Evolutionary conservation across 148 eudicot genomes (phyloP).

Genomic region (Linanthus parryae): DNA sequence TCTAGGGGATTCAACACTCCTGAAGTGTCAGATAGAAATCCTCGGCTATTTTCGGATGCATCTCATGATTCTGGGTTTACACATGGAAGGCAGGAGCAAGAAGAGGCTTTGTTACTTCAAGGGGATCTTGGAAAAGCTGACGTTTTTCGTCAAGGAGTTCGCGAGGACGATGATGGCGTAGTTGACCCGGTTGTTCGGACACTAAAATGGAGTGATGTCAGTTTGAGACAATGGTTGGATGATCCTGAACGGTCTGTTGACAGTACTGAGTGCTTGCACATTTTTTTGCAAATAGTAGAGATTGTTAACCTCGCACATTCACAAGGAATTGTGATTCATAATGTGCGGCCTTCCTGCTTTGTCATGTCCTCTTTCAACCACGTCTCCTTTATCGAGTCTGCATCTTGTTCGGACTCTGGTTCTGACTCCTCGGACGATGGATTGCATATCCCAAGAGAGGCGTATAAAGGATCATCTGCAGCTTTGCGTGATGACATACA

Average conservation of each 20-base stretch:
- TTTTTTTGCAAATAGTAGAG: conserved; percentile 79
- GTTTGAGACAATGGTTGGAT: conserved; percentile 90
- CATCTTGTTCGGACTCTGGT: conserved; percentile 82
- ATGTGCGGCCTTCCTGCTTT: conserved; percentile 88
- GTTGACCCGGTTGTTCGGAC: conserved; percentile 35
- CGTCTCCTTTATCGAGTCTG: conserved; percentile 92
- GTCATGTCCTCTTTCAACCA: conserved; percentile 83
- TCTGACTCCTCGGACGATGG: conserved; percentile 80
- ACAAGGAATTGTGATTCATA: conserved; percentile 73
- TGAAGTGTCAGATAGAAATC: conserved; percentile 45
- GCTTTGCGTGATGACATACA: conserved; percentile 16
- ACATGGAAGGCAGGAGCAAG: conserved; percentile 30
- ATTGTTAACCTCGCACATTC: conserved; percentile 77
- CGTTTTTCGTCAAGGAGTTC: conserved; percentile 21
- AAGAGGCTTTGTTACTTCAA: conserved; percentile 25
- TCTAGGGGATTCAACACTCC: conserved; percentile 62
- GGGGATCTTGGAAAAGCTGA: conserved; percentile 28
- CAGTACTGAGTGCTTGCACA: conserved; percentile 70
- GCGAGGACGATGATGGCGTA: conserved; percentile 36
- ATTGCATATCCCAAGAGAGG: conserved; percentile 30
- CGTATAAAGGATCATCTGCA: conserved; percentile 38
- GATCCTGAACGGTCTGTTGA: conserved; percentile 61
- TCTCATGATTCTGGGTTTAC: conserved; percentile 38
- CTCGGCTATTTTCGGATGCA: conserved; percentile 34
- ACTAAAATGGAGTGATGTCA: conserved; percentile 56